Evolutionary conservation across 2,329 filamentous ascomycete genomes (phyloP), one percentile per base, ranked within the genome.

Genomic region (Epichloe festucae): DNA sequence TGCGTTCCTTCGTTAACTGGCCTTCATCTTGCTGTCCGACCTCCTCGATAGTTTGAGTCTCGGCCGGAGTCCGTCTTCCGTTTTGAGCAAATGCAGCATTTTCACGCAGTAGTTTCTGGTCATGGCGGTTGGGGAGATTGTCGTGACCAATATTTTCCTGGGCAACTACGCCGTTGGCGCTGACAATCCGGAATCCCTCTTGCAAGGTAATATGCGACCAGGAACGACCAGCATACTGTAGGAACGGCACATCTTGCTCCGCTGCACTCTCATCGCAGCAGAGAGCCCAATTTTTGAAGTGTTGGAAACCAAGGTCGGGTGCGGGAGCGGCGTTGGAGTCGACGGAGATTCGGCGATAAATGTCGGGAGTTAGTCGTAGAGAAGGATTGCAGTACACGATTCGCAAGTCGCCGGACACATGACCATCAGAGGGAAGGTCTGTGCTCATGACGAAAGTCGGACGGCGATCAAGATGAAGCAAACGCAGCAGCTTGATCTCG

Each of bases 391-490:
- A 62, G 57, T 72, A 70, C 21, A 64, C 59, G 44, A 66, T 61
- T 34, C 56, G 50, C 48, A 56, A 41, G 38, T 54, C 48, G 27
- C 27, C 40, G 10, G 53, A 53, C 8, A 39, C 38, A 36, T 55
- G 52, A 6, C 46, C 12, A 19, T 50, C 42, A 21, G 56, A 12
- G 23, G 54, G 46, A 8, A 57, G 49, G 34, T 59, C 60, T 3
- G 47, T 10, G n/a, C 23, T 42, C 46, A 68, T 64, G 51, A 72
- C 61, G 44, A 73, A 73, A 43, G 67, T 67, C 49, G 70, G 68
- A 50, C 70, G 64, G 34, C 68, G 67, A 53, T 73, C 70, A 54
- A 62, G 65, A 53, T 67, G 62, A 55, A 72, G 63, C 12, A 73
- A 63, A 56, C 71, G 68, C 53, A 67, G 57, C 49, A 70, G 63